A percentile compares a stretch with the other conserved stretches of the same genome.
Evolutionary conservation across 1,139 yeast species (phyloP).

Genomic region (Kluyveromyces sp.): DNA sequence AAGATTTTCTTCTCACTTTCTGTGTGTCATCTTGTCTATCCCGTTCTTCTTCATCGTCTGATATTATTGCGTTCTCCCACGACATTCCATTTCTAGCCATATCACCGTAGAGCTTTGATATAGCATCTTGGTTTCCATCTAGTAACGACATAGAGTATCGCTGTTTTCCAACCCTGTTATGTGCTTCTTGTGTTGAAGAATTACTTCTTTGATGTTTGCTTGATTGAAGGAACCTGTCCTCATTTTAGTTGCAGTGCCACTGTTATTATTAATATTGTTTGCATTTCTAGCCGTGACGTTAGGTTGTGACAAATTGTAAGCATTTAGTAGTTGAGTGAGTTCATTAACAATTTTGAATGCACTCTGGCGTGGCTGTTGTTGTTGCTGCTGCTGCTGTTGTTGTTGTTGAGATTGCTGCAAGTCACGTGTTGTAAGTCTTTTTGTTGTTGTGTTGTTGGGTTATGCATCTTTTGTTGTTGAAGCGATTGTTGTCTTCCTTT

Average conservation of each 20-base stretch:
- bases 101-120: slow-evolving; percentile 17
- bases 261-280: slow-evolving; percentile 1
- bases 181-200: slow-evolving; percentile 9
- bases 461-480: neutral
- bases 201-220: slow-evolving; percentile 6
- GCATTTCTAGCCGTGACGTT: neutral
- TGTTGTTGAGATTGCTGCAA: neutral
- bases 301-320: slow-evolving; percentile 18
- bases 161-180: slow-evolving; percentile 16
- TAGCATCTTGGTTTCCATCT: slow-evolving; percentile 17
- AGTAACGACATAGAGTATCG: slow-evolving; percentile 20
- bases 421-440: neutral
- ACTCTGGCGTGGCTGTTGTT: neutral
- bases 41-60: slow-evolving; percentile 17
- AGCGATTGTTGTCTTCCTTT: neutral
- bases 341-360: slow-evolving; percentile 18
- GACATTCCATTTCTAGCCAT: slow-evolving; percentile 8
- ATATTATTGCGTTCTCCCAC: slow-evolving; percentile 15
- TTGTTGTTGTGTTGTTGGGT: neutral
- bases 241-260: neutral
- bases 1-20: slow-evolving; percentile 2
- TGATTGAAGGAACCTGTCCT: slow-evolving; percentile 11
- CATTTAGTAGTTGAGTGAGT: slow-evolving; percentile 20
- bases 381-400: neutral
- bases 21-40: neutral